These are phyloP conservation scores for Calonectria multiphialidica DNA, from an alignment of 2,329 filamentous ascomycete genomes.

Conservation along the genomic window DNA sequence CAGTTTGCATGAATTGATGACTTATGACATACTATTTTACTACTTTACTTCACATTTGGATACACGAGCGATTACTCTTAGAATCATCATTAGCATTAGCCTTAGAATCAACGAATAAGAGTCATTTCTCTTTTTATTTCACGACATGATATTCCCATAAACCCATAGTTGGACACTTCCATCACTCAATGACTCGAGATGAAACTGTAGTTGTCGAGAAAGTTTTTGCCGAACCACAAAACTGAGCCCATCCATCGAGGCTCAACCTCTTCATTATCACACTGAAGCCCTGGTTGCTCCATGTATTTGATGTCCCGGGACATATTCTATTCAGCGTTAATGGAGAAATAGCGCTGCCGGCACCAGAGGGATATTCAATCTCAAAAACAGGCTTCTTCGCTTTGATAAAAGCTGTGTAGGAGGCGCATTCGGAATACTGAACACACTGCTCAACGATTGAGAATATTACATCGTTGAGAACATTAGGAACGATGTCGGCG, in stretches of 20 bases:
- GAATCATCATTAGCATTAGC: not conserved
- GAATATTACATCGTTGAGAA: constrained; percentile 68
- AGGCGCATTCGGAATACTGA: constrained; percentile 69
- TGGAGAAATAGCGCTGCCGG: constrained; percentile 46
- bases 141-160: not conserved
- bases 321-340: constrained; percentile 56
- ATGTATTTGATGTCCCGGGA: constrained; percentile 48
- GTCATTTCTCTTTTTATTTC: not conserved
- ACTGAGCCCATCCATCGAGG: constrained; percentile 72
- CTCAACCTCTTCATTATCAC: constrained; percentile 75
- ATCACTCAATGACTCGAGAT: not conserved
- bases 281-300: constrained; percentile 65
- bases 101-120: not conserved
- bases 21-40: not conserved
- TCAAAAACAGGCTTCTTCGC: constrained; percentile 78
- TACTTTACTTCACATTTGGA: not conserved
- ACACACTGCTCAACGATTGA: constrained; percentile 79
- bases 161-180: not conserved
- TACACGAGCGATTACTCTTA: not conserved
- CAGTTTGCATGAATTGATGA: not conserved
- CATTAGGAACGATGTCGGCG: constrained; percentile 65
- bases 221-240: constrained; percentile 56
- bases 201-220: constrained; percentile 17
- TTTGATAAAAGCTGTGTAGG: constrained; percentile 68
- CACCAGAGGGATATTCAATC: constrained; percentile 75